phyloP scores from a whole-genome alignment of 768 basidiomycete genomes.

The Podaxis sp. region DNA sequence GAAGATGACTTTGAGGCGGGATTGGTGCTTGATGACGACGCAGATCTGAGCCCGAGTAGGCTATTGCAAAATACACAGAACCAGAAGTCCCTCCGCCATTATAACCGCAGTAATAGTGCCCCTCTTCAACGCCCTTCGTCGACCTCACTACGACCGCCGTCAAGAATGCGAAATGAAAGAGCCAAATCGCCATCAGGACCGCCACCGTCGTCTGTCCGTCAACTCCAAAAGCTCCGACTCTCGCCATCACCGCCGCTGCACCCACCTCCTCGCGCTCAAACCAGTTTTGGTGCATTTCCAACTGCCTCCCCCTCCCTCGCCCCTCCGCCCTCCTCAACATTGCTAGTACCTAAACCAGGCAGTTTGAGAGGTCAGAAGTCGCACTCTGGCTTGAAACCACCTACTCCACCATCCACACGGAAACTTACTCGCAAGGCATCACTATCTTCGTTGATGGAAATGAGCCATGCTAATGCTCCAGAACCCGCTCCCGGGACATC shows the following conservation, averaged over 20 bases:
- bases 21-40: slow-evolving; percentile 80
- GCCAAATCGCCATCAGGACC: slow-evolving; percentile 74
- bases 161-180: slow-evolving; percentile 59
- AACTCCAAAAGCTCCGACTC: slow-evolving; percentile 64
- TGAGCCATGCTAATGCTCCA: slow-evolving; percentile 53
- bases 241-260: slow-evolving; percentile 70
- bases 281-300: slow-evolving; percentile 53
- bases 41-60: slow-evolving; percentile 78
- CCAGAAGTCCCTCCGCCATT: slow-evolving; percentile 39
- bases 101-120: slow-evolving; percentile 58
- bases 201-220: slow-evolving; percentile 66
- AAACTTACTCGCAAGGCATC: slow-evolving; percentile 77
- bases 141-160: slow-evolving; percentile 54
- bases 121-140: slow-evolving; percentile 50
- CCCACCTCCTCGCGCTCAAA: slow-evolving; percentile 57
- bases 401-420: slow-evolving; percentile 65
- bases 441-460: slow-evolving; percentile 64
- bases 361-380: slow-evolving; percentile 85
- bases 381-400: slow-evolving; percentile 77
- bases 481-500: slow-evolving; percentile 41
- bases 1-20: slow-evolving; percentile 89
- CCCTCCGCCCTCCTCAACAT: slow-evolving; percentile 47
- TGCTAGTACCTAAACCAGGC: slow-evolving; percentile 67
- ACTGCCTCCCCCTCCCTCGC: slow-evolving; percentile 45
- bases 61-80: slow-evolving; percentile 53